Evolutionary conservation across 106 monocot species (phyloP).

Genomic region (Gastrodia elata): DNA sequence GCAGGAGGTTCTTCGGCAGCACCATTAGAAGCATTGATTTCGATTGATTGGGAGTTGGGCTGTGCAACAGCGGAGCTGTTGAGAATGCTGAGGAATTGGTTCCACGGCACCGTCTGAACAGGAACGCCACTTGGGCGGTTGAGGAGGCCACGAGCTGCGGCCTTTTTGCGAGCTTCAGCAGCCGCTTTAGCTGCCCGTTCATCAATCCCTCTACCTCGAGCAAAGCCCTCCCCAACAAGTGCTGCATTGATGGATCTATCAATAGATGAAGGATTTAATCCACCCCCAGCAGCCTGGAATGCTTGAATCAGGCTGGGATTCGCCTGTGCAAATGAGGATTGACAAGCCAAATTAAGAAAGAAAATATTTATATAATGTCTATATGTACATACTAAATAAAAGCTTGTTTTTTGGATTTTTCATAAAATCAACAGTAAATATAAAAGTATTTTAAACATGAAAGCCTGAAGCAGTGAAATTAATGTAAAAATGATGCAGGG

Average conservation of each 20-base stretch:
- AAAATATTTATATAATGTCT: too few relatives aligned
- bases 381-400: too few relatives aligned
- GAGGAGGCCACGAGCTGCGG: constrained; percentile 66
- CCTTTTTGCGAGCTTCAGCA: constrained; percentile 85
- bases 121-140: constrained; percentile 47
- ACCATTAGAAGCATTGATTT: constrained; percentile 12
- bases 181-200: constrained; percentile 83
- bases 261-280: constrained; percentile 18
- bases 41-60: constrained; percentile 13
- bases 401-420: too few relatives aligned
- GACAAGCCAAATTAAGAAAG: too few relatives aligned
- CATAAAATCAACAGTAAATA: not conserved
- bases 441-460: constrained; percentile 5
- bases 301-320: constrained; percentile 69
- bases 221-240: constrained; percentile 37
- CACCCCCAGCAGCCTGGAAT: constrained; percentile 55
- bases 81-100: constrained; percentile 61
- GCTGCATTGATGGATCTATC: constrained; percentile 43
- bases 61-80: constrained; percentile 19
- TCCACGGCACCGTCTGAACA: constrained; percentile 35
- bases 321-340: constrained; percentile 26
- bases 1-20: constrained; percentile 32
- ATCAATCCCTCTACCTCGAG: constrained; percentile 66
- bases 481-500: too few relatives aligned
- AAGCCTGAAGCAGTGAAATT: not conserved